Base-by-base conservation (phyloP, 345 rosid genomes). In the Eucalyptus polyanthemos region DNA sequence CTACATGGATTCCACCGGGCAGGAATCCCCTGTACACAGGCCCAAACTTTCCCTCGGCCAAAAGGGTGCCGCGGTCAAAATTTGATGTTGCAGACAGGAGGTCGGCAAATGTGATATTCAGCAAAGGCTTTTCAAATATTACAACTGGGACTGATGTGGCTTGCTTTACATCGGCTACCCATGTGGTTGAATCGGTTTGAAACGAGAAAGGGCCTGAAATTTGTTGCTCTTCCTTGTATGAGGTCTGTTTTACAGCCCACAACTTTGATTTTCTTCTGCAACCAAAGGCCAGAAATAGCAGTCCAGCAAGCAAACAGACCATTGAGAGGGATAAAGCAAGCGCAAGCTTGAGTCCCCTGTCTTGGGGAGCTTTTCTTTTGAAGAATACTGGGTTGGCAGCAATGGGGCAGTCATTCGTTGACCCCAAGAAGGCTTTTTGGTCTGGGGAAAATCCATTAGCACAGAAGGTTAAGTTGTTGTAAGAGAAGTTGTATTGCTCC, bases 81-180 rank as follows among this genome's bases (percentile, higher is more conserved):
- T 90, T 94, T 3, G 99, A 97, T 50, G 99, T 97, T 50, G 99
- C 99, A 88, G 95, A 91, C 89, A 97, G 92, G 93, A 97, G 97
- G 94, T 97, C 98, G 2, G 94, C 98, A 88, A 97, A 97, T 53
- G 99, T 96, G 80, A 96, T 94, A 89, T 94, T 94, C 93, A 95
- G 85, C 93, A 97, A 91, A 65, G 99, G 99, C 90, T 97, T 97
- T 96, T 96, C 99, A 89, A 97, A 96, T 37, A 97, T 95, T 87
- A 97, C 95, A 14, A 95, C 98, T 0, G 94, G 94, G 53, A 96
- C 98, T 7, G 95, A 93, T 21, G 89, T 93, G 76, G 99, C 98
- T 88, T 95, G 97, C 94, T 96, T 97, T 86, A 97, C 97, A 94
- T 96, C 98, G 51, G 99, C 99, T 6, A 97, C 95, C 99, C 99